These are phyloP conservation scores for Effrenium voratum DNA, from an alignment of 73 alveolate species.

Conservation along the genomic window DNA sequence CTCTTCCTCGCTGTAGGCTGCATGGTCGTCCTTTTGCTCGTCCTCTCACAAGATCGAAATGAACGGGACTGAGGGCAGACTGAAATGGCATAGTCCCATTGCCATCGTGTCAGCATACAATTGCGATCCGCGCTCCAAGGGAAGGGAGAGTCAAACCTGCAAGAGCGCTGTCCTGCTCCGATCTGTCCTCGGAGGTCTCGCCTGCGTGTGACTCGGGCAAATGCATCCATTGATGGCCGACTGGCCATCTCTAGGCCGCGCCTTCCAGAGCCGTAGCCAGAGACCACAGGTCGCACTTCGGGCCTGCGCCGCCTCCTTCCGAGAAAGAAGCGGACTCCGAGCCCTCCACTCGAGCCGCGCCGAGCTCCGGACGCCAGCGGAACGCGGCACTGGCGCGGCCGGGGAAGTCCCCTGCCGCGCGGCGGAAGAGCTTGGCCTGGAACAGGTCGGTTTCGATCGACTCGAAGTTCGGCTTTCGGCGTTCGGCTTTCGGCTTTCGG, in stretches of 20 bases:
- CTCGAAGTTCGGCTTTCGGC: not conserved
- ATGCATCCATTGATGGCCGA: not conserved
- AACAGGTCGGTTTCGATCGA: not conserved
- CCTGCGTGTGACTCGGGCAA: not conserved
- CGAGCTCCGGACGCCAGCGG: not conserved
- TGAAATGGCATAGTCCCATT: not conserved
- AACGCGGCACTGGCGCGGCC: conserved; percentile 7
- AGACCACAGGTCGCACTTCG: not conserved
- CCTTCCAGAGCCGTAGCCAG: not conserved
- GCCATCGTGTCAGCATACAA: not conserved
- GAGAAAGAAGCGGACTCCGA: not conserved
- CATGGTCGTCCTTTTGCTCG: no score
- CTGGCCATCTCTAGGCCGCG: no score
- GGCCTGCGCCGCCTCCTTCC: not conserved
- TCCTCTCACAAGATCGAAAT: no score
- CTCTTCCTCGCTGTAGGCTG: no score
- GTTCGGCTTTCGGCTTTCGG: not conserved
- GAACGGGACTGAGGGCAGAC: no score
- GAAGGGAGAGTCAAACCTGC: not conserved
- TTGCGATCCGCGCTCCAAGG: not conserved
- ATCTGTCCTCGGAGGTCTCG: not conserved
- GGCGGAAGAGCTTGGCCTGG: not conserved
- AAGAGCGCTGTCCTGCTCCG: not conserved
- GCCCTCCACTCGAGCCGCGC: not conserved
- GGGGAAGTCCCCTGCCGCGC: conserved; percentile 30